phyloP scores from a whole-genome alignment of 306 rosid species.

The Rosa lucieae region DNA sequence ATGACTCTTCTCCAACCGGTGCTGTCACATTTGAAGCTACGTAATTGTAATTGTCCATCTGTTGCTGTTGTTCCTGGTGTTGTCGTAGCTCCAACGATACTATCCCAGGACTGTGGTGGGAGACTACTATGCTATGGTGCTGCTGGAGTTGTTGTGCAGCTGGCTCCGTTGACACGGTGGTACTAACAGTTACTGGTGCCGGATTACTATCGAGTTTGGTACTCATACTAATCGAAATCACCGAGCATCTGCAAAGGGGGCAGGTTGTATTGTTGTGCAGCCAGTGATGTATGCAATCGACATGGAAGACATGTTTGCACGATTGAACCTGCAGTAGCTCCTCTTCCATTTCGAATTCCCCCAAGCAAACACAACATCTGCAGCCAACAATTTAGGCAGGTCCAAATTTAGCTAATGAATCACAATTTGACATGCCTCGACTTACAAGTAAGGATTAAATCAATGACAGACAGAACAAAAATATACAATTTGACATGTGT shows the following conservation, averaged over 20 bases:
- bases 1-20: conserved; percentile 20
- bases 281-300: conserved; percentile 75
- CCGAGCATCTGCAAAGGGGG: conserved; percentile 77
- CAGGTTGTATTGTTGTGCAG: conserved; percentile 73
- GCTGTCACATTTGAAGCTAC: neutral
- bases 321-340: conserved; percentile 65
- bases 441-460: neutral
- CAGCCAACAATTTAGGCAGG: neutral
- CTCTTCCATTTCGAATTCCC: conserved; percentile 74
- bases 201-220: conserved; percentile 10
- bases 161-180: neutral
- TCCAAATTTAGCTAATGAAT: neutral
- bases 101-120: conserved; percentile 21
- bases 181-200: neutral
- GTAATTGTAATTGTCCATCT: neutral
- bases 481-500: neutral
- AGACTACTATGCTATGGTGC: neutral
- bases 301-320: conserved; percentile 83
- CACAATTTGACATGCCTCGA: neutral
- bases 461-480: neutral
- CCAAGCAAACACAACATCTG: conserved; percentile 88
- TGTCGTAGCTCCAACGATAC: conserved; percentile 19
- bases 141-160: conserved; percentile 9
- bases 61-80: conserved; percentile 17
- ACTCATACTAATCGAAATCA: conserved; percentile 39